Conservation (phyloP, 805 yeast species). For the Candida boleticola region DNA sequence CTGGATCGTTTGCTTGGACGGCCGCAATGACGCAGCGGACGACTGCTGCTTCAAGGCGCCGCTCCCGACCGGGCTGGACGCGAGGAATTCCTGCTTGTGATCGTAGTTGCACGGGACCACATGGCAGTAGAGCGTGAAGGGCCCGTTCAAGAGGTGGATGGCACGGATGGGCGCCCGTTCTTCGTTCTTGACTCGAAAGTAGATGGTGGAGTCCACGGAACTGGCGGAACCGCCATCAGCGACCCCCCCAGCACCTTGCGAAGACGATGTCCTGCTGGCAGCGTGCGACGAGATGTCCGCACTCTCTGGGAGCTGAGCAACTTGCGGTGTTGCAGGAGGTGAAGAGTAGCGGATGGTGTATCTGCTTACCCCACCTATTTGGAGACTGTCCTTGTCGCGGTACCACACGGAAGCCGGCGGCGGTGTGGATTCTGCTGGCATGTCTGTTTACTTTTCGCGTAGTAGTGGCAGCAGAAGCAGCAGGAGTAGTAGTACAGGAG, state of each 20-base stretch:
- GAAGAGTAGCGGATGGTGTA: conserved; percentile 30
- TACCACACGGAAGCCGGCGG: conserved; percentile 28
- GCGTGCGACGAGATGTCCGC: too few relatives aligned
- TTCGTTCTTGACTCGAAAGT: conserved; percentile 37
- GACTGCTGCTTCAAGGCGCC: neutral
- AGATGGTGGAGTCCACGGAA: conserved; percentile 18
- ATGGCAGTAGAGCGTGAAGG: conserved; percentile 44
- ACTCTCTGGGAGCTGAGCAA: too few relatives aligned
- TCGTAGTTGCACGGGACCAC: conserved; percentile 37
- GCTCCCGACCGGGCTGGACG: neutral
- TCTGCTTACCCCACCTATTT: conserved; percentile 38
- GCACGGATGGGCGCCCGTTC: conserved; percentile 39
- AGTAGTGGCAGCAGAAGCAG: too few relatives aligned
- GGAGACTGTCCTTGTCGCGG: conserved; percentile 32
- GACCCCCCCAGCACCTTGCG: too few relatives aligned
- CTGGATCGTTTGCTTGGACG: neutral
- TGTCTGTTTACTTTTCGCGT: too few relatives aligned
- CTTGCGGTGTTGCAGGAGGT: conserved; percentile 8
- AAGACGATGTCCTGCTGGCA: too few relatives aligned
- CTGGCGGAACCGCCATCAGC: neutral
- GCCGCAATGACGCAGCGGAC: neutral
- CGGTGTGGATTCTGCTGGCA: too few relatives aligned
- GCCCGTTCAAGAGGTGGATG: conserved; percentile 41
- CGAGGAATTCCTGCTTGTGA: conserved; percentile 18
- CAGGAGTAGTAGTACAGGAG: too few relatives aligned